Conservation (phyloP, 306 rosid genomes). For the Glycine tomentella region DNA sequence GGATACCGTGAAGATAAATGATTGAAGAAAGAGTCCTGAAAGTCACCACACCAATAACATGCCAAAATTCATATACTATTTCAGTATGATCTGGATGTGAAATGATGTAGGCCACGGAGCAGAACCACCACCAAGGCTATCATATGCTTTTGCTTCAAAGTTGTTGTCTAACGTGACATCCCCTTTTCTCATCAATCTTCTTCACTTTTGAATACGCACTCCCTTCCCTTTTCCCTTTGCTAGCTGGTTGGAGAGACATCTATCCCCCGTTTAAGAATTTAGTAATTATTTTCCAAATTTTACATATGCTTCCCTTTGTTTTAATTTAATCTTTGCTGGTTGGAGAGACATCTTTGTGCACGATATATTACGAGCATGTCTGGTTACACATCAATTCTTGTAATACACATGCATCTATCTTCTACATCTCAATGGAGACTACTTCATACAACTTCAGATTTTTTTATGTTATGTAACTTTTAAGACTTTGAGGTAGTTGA, state of each 20-base stretch:
- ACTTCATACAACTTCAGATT: no score
- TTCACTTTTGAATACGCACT: not conserved
- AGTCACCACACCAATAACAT: not conserved
- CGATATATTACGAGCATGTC: no score
- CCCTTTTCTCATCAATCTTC: not conserved
- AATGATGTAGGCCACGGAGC: conserved; percentile 22
- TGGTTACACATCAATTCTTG: no score
- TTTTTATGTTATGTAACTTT: no score
- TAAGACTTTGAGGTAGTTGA: no score
- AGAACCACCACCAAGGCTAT: not conserved
- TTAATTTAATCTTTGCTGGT: no score
- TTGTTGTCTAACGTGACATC: not conserved
- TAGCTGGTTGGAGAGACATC: no score
- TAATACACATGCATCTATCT: no score
- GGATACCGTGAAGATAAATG: not conserved
- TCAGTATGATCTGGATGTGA: conserved; percentile 13
- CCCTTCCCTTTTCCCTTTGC: no score
- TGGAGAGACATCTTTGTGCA: no score
- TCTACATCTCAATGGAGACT: no score
- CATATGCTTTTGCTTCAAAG: not conserved
- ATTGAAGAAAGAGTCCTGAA: not conserved
- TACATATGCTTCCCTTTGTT: not conserved
- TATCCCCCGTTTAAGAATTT: no score
- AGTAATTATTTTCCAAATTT: not conserved
- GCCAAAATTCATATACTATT: conserved; percentile 33